A percentile compares a stretch with the other conserved stretches of the same genome.
These are phyloP conservation scores for Cercospora zeina DNA, from an alignment of 2,329 filamentous ascomycete species.

Conservation along the genomic window DNA sequence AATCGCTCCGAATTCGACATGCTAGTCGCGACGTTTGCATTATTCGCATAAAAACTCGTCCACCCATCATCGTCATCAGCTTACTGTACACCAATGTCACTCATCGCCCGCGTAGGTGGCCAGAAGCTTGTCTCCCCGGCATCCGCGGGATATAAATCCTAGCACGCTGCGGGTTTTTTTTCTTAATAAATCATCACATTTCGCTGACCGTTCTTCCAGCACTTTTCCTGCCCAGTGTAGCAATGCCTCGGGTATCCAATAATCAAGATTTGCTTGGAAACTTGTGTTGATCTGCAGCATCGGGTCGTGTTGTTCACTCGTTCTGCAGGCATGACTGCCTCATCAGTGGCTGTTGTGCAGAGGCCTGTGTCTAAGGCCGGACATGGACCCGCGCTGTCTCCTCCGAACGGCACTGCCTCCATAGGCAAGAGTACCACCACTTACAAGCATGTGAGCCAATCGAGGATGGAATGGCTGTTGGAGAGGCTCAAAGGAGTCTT, in stretches of 20 bases:
- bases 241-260: not conserved
- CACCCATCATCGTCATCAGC: not conserved
- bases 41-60: not conserved
- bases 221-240: constrained; percentile 9
- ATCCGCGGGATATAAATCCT: not conserved
- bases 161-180: not conserved
- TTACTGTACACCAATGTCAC: not conserved
- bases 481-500: not conserved
- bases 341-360: constrained; percentile 1
- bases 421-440: not conserved
- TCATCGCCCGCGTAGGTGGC: not conserved
- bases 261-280: not conserved
- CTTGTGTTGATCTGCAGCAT: not conserved
- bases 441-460: not conserved
- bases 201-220: constrained; percentile 7
- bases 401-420: not conserved
- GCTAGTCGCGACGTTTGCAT: not conserved
- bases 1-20: not conserved
- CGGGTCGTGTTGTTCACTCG: not conserved
- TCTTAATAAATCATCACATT: not conserved
- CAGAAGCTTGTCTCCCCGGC: not conserved
- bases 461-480: not conserved
- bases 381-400: not conserved
- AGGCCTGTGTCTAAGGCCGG: not conserved
- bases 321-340: constrained; percentile 5